These are phyloP conservation scores for Pinus albicaulis DNA, from an alignment of 75 land plant genomes.

Conservation along the genomic window DNA sequence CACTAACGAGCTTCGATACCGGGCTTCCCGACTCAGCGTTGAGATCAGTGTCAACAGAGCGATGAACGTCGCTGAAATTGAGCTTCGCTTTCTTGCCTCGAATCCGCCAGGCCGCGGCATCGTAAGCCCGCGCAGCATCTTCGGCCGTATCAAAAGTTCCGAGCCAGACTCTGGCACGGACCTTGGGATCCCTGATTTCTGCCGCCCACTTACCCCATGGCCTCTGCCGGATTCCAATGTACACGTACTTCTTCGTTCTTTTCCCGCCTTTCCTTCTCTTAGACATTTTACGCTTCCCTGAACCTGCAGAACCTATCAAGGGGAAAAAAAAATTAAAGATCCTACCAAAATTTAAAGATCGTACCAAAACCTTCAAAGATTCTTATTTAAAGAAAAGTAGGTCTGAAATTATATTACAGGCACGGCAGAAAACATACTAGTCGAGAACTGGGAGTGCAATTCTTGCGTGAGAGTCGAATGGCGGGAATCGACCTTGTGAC, in stretches of 20 bases:
- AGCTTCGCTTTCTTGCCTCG: conserved; percentile 42
- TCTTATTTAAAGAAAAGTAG: too few relatives aligned
- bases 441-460: too few relatives aligned
- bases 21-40: not conserved
- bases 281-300: too few relatives aligned
- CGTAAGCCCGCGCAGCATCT: conserved; percentile 23
- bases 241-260: conserved; percentile 4
- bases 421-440: too few relatives aligned
- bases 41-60: not conserved
- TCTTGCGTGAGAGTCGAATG: too few relatives aligned
- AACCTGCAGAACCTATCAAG: too few relatives aligned
- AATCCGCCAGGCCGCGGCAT: conserved; percentile 19
- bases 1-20: not conserved
- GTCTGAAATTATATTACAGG: too few relatives aligned
- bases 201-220: conserved; percentile 44
- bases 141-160: conserved; percentile 22
- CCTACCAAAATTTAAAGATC: too few relatives aligned
- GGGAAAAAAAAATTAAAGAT: too few relatives aligned
- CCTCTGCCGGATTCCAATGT: conserved; percentile 31
- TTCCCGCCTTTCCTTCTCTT: not conserved
- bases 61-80: conserved; percentile 14
- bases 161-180: conserved; percentile 23
- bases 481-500: too few relatives aligned
- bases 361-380: too few relatives aligned
- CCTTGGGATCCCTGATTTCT: conserved; percentile 19